Evolutionary conservation across 345 rosid species (phyloP).

Genomic region (Geranium brycei): DNA sequence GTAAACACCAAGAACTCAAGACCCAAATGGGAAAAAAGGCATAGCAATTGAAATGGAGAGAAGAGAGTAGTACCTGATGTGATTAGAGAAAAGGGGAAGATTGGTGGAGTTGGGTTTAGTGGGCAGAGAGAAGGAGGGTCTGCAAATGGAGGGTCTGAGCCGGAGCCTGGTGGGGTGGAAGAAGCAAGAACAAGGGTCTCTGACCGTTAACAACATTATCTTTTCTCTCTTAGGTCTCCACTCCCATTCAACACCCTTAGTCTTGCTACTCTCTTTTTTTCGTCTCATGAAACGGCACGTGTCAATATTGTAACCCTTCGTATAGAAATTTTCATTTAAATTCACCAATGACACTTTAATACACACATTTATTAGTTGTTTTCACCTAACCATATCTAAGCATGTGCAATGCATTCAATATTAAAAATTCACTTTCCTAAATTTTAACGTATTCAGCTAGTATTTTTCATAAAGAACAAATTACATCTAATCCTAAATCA

Average conservation of each 20-base stretch:
- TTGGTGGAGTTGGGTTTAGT: slow-evolving; percentile 28
- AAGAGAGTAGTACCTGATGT: slow-evolving; percentile 19
- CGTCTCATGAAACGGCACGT: too few relatives aligned
- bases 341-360: background rate
- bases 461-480: too few relatives aligned
- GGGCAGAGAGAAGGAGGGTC: slow-evolving; percentile 29
- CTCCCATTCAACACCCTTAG: background rate
- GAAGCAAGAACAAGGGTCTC: slow-evolving; percentile 21
- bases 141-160: slow-evolving; percentile 22
- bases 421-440: too few relatives aligned
- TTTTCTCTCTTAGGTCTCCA: slow-evolving; percentile 2
- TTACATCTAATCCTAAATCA: too few relatives aligned
- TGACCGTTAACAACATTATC: slow-evolving; percentile 62
- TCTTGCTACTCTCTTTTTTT: too few relatives aligned
- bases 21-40: background rate
- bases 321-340: too few relatives aligned
- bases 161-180: slow-evolving; percentile 21
- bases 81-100: slow-evolving; percentile 18
- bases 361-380: too few relatives aligned
- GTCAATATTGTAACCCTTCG: too few relatives aligned
- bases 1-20: background rate
- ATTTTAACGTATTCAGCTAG: too few relatives aligned
- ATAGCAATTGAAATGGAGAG: background rate
- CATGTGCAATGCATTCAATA: too few relatives aligned
- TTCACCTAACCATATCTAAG: too few relatives aligned